Percentiles rank a stretch among this genome's conserved stretches.
These are phyloP conservation scores for Alternaria sp. DNA, from an alignment of 2,329 filamentous ascomycete species.

Conservation along the genomic window DNA sequence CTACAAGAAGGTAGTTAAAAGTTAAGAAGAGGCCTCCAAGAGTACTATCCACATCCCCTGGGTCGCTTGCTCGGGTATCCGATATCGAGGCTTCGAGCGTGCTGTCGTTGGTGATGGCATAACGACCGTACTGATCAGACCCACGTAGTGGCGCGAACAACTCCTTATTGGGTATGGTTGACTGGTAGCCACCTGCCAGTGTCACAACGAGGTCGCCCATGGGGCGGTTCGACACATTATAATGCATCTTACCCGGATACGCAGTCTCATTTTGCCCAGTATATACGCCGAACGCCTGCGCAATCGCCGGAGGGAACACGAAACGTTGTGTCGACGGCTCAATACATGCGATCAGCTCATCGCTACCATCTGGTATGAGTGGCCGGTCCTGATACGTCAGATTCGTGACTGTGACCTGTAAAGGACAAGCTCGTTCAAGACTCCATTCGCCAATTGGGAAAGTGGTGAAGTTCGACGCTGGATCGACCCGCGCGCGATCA, in stretches of 20 bases:
- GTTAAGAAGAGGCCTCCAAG: slow-evolving; percentile 18
- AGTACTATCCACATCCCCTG: slow-evolving; percentile 5
- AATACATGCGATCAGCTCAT: slow-evolving; percentile 10
- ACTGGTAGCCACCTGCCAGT: slow-evolving; percentile 12
- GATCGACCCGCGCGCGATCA: slow-evolving; percentile 15
- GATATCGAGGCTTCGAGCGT: slow-evolving; percentile 15
- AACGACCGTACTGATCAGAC: slow-evolving; percentile 19
- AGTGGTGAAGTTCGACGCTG: slow-evolving; percentile 10
- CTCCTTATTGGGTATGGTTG: slow-evolving; percentile 17
- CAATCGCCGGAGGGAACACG: slow-evolving; percentile 13
- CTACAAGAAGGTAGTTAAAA: slow-evolving; percentile 20
- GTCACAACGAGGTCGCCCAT: slow-evolving; percentile 12
- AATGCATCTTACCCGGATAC: slow-evolving; percentile 12
- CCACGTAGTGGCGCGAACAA: slow-evolving; percentile 17
- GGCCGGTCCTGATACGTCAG: slow-evolving; percentile 5
- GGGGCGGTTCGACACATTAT: slow-evolving; percentile 8
- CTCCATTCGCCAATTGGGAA: slow-evolving; percentile 18
- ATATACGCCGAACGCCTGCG: background rate
- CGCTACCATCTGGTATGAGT: slow-evolving; percentile 1
- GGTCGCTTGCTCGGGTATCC: slow-evolving; percentile 11
- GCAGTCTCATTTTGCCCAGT: slow-evolving; percentile 7
- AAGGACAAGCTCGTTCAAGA: slow-evolving; percentile 11
- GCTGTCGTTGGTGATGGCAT: slow-evolving; percentile 17
- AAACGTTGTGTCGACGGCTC: slow-evolving; percentile 14
- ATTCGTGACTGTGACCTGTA: slow-evolving; percentile 17